Evolutionary conservation across 768 basidiomycete species (phyloP).

Genomic region (Suillus tomentosus): DNA sequence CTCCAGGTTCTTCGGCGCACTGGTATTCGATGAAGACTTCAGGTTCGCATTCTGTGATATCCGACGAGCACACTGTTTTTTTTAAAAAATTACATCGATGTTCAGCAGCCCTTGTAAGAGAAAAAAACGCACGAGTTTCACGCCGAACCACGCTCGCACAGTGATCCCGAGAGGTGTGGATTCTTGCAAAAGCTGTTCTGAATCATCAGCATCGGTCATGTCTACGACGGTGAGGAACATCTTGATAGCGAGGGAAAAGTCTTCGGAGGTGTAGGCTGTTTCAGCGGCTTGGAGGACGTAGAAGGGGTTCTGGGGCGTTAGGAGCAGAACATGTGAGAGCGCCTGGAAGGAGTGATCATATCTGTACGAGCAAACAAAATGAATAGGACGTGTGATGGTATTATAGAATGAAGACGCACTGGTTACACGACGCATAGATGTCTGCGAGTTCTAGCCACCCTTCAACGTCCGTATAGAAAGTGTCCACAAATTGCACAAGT

Average conservation of each 20-base stretch:
- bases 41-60: constrained; percentile 45
- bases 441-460: constrained; percentile 88
- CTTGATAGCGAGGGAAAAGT: constrained; percentile 70
- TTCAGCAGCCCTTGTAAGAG: background rate
- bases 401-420: constrained; percentile 48
- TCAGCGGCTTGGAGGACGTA: constrained; percentile 85
- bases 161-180: constrained; percentile 50
- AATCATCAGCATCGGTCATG: constrained; percentile 61
- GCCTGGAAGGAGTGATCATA: constrained; percentile 74
- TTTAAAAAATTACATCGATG: constrained; percentile 10
- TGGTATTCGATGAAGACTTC: constrained; percentile 59
- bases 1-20: constrained; percentile 53
- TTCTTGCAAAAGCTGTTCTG: constrained; percentile 49
- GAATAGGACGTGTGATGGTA: background rate
- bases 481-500: constrained; percentile 75
- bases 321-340: constrained; percentile 72
- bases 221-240: constrained; percentile 79
- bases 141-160: constrained; percentile 75
- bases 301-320: constrained; percentile 86
- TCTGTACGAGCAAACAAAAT: constrained; percentile 39
- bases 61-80: constrained; percentile 57
- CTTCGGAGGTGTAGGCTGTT: constrained; percentile 79
- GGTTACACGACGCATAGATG: constrained; percentile 71
- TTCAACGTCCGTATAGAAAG: constrained; percentile 85
- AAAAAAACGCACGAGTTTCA: constrained; percentile 64